A percentile compares a stretch with the other conserved stretches of the same genome.
phyloP scores from a whole-genome alignment of 345 rosid species.

The Eucalyptus dawsonii region DNA sequence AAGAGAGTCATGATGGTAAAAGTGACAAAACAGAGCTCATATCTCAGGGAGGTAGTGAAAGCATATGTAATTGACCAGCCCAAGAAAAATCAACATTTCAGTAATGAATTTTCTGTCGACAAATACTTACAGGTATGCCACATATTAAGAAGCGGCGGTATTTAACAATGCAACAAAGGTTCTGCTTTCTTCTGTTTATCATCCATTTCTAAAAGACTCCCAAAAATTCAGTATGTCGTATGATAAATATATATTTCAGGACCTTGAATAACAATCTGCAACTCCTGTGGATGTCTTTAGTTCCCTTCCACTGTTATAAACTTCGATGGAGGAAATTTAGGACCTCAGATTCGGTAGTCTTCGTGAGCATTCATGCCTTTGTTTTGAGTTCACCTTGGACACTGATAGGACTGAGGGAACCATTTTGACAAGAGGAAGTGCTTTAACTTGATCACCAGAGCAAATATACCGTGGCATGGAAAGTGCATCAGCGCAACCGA shows the following conservation, averaged over 20 bases:
- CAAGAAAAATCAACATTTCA: neutral
- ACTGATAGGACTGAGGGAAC: slow-evolving; percentile 69
- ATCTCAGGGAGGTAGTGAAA: neutral
- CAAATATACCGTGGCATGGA: slow-evolving; percentile 68
- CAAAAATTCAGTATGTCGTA: neutral
- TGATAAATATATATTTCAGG: neutral
- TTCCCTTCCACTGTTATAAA: neutral
- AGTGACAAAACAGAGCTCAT: neutral
- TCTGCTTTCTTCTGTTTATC: neutral
- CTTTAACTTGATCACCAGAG: slow-evolving; percentile 61
- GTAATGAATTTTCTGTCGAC: neutral
- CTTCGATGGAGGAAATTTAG: neutral
- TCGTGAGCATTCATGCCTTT: no score
- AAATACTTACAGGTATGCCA: neutral
- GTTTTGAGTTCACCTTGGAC: slow-evolving; percentile 10
- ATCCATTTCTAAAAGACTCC: neutral
- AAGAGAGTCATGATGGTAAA: neutral
- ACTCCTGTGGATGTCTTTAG: neutral
- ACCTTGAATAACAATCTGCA: neutral
- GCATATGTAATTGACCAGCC: neutral
- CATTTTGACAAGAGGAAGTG: slow-evolving; percentile 49
- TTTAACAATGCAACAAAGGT: neutral
- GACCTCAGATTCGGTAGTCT: neutral
- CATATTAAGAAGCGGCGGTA: neutral
- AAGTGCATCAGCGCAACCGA: slow-evolving; percentile 80